phyloP scores from a whole-genome alignment of 2,329 filamentous ascomycete genomes.

The Teratosphaeria viscida region DNA sequence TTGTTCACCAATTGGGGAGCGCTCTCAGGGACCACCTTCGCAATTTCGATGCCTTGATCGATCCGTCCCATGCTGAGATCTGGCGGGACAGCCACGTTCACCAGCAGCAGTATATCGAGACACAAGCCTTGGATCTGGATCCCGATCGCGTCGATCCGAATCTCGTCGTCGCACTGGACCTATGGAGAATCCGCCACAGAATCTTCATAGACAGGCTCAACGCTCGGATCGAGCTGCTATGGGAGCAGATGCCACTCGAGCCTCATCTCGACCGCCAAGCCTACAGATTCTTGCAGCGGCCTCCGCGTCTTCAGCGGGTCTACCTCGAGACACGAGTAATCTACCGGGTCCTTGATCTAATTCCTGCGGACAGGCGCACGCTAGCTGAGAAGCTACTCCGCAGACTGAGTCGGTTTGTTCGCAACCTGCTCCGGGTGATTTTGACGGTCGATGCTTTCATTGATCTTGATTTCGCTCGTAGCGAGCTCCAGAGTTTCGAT shows the following conservation, averaged over 20 bases:
- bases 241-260: neutral
- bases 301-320: neutral
- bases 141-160: neutral
- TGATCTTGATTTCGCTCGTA: neutral
- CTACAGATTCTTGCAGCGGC: neutral
- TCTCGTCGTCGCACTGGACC: neutral
- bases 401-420: neutral
- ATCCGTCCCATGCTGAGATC: neutral
- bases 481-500: neutral
- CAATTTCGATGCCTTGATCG: neutral
- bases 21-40: neutral
- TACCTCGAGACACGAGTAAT: neutral
- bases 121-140: neutral
- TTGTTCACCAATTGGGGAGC: neutral
- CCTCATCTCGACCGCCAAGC: neutral
- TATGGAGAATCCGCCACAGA: neutral
- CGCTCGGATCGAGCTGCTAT: neutral
- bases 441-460: neutral
- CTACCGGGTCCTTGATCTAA: neutral
- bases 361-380: neutral
- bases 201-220: neutral
- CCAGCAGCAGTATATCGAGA: neutral
- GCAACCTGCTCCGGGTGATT: neutral
- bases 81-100: neutral
- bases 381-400: neutral